These are phyloP conservation scores for Melaleuca quinquenervia DNA, from an alignment of 345 rosid genomes.

Conservation along the genomic window DNA sequence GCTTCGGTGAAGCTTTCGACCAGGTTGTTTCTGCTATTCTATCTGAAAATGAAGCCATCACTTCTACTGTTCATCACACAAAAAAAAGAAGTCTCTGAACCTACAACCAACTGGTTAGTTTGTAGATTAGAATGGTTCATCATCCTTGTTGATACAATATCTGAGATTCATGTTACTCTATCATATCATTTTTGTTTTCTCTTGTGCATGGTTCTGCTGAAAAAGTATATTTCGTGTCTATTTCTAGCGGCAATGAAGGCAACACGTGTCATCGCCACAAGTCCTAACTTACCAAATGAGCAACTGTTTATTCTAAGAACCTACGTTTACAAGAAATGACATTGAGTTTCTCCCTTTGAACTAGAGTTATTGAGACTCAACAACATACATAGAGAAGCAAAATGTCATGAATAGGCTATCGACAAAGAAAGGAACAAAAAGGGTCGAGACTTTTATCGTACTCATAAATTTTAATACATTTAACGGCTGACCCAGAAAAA, in stretches of 20 bases:
- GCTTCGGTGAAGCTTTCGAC: background rate
- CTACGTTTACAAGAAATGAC: background rate
- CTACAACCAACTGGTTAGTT: too few species aligned
- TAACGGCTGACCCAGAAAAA: too few species aligned
- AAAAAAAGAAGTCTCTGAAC: background rate
- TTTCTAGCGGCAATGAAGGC: background rate
- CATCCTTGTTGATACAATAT: too few species aligned
- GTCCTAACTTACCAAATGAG: background rate
- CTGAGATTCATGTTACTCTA: too few species aligned
- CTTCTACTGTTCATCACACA: background rate
- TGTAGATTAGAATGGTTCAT: too few species aligned
- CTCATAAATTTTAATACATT: too few species aligned
- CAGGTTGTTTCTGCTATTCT: background rate
- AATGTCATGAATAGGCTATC: background rate
- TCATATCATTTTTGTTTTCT: accelerated
- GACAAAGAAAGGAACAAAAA: background rate
- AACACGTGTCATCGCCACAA: background rate
- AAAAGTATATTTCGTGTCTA: background rate
- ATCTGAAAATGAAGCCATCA: background rate
- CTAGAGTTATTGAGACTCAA: background rate
- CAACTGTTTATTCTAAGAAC: background rate
- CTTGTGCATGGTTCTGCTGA: background rate
- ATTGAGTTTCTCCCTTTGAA: too few species aligned
- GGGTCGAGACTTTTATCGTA: background rate
- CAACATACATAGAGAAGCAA: background rate